Evolutionary conservation across 2,329 filamentous ascomycete species (phyloP), one percentile per base, ranked within the genome.

Genomic region (Gyromitra esculenta): DNA sequence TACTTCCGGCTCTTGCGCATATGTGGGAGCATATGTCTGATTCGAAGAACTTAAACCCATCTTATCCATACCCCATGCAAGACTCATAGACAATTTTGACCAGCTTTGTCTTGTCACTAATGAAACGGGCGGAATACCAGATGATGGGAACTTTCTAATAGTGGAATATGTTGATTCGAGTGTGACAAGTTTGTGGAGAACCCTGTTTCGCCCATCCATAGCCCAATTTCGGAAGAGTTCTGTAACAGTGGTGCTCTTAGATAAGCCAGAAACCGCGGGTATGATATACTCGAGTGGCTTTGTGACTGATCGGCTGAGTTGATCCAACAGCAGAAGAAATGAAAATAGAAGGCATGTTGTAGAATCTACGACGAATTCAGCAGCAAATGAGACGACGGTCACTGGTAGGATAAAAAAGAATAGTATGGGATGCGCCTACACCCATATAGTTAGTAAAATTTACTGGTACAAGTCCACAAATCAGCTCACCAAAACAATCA

Each of bases 401-500:
- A 78, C 74, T 11, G 80, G 80, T 39, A 81, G 68, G 15, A 77
- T 72, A 45, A 81, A 75, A 57, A 80, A 79, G 69, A 81, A 81
- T 7, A 80, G 64, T 45, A 81, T 75, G 9, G 80, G 80, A 59
- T 81, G 79, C 57, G 80, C 73, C 69, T 77, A 62, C n/a, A 66
- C 9, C 13, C 13, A 54, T 35, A 1, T 31, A 39, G 54, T 66
- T 13, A 70, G 64, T 62, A 62, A 35, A 8, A 9, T 35, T 15
- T 31, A 5, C 13, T 66, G 57, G 52, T 59, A 8, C 6, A 56
- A 37, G 11, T 50, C 13, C 31, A 56, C 3, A 11, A 50, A 21
- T 41, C 15, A 56, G 48, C 66, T 21, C 68, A 77, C 78, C 48
- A 81, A 73, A 50, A 81, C 79, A 45, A 80, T 90, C 56, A 98